Conservation (phyloP, 768 basidiomycete species). For the Kwoniella sp. region DNA sequence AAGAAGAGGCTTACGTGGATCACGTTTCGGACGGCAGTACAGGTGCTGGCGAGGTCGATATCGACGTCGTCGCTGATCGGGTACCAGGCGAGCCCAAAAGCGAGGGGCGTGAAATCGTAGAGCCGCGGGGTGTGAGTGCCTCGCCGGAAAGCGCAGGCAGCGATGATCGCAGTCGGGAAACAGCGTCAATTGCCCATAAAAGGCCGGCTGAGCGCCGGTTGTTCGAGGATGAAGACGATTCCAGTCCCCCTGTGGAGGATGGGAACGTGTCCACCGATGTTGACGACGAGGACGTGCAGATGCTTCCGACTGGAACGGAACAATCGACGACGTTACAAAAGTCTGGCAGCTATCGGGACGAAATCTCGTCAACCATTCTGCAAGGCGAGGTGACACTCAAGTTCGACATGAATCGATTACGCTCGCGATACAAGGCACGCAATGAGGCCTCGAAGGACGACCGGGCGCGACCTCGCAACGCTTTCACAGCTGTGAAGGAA, state of each 20-base stretch:
- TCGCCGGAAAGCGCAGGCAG: too few relatives aligned
- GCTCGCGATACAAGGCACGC: slow-evolving; percentile 12
- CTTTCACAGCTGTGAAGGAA: slow-evolving; percentile 30
- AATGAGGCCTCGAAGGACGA: slow-evolving; percentile 18
- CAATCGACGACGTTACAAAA: neutral
- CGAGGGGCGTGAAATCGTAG: neutral
- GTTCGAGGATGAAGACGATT: slow-evolving; percentile 25
- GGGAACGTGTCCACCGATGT: neutral
- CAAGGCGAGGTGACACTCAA: slow-evolving; percentile 43
- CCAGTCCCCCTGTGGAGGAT: slow-evolving; percentile 18
- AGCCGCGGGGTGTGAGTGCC: too few relatives aligned
- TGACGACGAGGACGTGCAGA: neutral
- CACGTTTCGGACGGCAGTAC: neutral
- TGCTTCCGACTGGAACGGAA: neutral
- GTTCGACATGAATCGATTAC: slow-evolving; percentile 51
- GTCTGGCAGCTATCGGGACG: slow-evolving; percentile 23
- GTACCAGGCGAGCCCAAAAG: neutral
- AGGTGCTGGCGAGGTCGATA: neutral
- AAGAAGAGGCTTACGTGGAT: neutral
- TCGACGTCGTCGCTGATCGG: neutral
- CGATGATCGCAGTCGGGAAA: too few relatives aligned
- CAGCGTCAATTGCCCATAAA: too few relatives aligned
- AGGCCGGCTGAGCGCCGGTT: slow-evolving; percentile 30
- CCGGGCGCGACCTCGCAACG: neutral
- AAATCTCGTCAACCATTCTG: slow-evolving; percentile 20